Evolutionary conservation across 345 rosid genomes (phyloP), one percentile per base, ranked within the genome.

Genomic region (Corchorus olitorius): DNA sequence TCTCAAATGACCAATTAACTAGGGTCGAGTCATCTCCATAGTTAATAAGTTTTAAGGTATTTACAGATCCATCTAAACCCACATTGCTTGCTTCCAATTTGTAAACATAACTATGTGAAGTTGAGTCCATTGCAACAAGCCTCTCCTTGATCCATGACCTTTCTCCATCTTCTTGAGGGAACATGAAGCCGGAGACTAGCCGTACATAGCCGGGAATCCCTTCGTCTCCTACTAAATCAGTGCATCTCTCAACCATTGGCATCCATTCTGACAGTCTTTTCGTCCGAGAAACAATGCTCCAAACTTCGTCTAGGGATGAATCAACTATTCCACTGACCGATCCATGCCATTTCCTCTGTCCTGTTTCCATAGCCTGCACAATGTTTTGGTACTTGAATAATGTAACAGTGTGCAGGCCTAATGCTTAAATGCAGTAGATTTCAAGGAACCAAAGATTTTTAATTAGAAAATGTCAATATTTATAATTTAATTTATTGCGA

Each of bases 81-180:
- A 83, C 86, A 65, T 87, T 86, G 78, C 87, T 84, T 66, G 90
- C 87, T 67, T 87, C 89, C 91, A 81, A 80, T 79, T 61, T 74
- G 76, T 86, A 86, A 45, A 67, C 85, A 49, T 87, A 88, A 75
- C 33, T 67, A 52, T 74, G 74, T n/a, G 82, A 64, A 41, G 67
- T 61, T 1, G 78, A 39, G 67, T 90, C 88, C 76, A 87, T 84
- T n/a, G 83, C 85, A 58, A 84, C 82, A 66, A 87, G 74, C 77
- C 79, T 87, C 80, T 87, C 90, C 73, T 86, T 87, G 77, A 87
- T 87, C 91, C 92, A 83, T 11, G 91, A 88, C 76, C 91, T 81
- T 64, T 86, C 86, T 49, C 89, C 87, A 20, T 87, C 86, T 8
- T 81, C 73, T 70, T 82, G 90, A 68, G 89, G 88, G 78, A 86